phyloP scores from a whole-genome alignment of 108 stramenopile species.

The Parmales sp. region DNA sequence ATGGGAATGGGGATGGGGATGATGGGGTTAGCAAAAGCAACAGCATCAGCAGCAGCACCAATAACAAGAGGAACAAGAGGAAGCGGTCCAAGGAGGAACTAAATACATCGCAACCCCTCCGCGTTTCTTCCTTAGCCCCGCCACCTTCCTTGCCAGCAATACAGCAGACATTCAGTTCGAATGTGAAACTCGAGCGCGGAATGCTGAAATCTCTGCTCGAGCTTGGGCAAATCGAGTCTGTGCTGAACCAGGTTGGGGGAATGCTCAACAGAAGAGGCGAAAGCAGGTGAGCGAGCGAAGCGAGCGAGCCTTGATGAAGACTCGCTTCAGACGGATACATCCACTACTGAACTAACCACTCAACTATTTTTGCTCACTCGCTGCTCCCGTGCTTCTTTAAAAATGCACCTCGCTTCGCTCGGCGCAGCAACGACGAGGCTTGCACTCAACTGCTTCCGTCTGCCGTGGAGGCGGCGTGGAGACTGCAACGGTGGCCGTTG shows the following conservation, averaged over 20 bases:
- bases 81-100: constrained; percentile 11
- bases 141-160: too few species aligned
- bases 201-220: constrained; percentile 56
- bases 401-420: too few species aligned
- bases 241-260: constrained; percentile 59
- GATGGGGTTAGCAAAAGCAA: neutral
- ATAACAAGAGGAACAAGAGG: neutral
- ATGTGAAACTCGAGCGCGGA: constrained; percentile 33
- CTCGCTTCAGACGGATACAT: too few species aligned
- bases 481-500: constrained; percentile 64
- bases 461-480: constrained; percentile 75
- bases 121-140: neutral
- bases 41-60: neutral
- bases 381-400: constrained; percentile 3
- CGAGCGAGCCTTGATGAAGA: too few species aligned
- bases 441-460: constrained; percentile 17
- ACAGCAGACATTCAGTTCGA: too few species aligned
- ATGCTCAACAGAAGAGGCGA: constrained; percentile 18
- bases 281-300: constrained; percentile 8
- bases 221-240: constrained; percentile 70
- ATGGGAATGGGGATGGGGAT: neutral
- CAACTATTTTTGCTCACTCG: neutral
- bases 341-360: too few species aligned
- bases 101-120: neutral
- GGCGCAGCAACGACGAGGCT: constrained; percentile 10